These are phyloP conservation scores for Plantago coronopus DNA, from an alignment of 305 asterid species.

Conservation along the genomic window DNA sequence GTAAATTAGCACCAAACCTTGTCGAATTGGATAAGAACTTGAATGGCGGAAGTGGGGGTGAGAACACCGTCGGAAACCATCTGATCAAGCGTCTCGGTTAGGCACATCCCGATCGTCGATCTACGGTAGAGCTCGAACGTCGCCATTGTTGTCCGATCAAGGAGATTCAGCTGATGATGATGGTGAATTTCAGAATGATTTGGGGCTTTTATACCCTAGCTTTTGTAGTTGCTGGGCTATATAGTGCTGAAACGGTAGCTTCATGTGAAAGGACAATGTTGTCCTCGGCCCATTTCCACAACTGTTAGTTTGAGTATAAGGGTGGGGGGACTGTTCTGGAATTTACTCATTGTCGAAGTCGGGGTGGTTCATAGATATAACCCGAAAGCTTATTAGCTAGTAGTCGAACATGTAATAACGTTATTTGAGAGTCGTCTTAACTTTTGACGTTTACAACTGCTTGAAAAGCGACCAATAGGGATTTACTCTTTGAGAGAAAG, in stretches of 20 bases:
- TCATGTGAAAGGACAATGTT: constrained; percentile 27
- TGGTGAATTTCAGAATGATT: constrained; percentile 23
- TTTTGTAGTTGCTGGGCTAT: constrained; percentile 47
- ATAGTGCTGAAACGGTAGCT: constrained; percentile 26
- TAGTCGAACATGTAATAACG: no score
- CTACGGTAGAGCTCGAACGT: constrained; percentile 92
- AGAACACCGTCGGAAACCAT: constrained; percentile 78
- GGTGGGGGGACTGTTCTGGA: no score
- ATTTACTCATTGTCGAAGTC: no score
- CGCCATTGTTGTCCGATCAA: constrained; percentile 47
- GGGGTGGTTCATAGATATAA: no score
- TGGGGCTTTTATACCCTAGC: constrained; percentile 78
- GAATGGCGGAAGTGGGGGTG: constrained; percentile 87
- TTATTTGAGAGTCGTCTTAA: no score
- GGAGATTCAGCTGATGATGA: not conserved
- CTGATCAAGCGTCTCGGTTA: constrained; percentile 96
- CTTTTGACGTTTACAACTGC: no score
- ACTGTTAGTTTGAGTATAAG: no score
- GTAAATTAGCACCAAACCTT: constrained; percentile 43
- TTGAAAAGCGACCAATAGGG: no score
- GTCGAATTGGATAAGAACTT: constrained; percentile 95
- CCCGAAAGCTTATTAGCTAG: no score
- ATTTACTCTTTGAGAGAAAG: no score
- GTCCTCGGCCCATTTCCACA: constrained; percentile 11
- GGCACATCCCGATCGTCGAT: constrained; percentile 96